Evolutionary conservation across 306 rosid genomes (phyloP).

Genomic region (Biancaea sappan): DNA sequence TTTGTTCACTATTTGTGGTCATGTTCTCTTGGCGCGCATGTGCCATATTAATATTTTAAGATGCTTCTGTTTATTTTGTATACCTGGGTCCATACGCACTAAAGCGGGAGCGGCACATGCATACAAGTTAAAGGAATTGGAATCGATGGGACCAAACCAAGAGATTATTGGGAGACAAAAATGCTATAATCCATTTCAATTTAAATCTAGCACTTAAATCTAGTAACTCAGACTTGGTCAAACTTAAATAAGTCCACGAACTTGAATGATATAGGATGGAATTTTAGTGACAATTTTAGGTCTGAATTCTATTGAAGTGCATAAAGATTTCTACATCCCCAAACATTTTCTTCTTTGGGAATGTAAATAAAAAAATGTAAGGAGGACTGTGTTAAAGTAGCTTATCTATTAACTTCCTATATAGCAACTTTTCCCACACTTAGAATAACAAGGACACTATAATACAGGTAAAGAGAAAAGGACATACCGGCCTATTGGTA

Average conservation of each 20-base stretch:
- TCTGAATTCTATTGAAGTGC: conserved; percentile 1
- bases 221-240: conserved; percentile 2
- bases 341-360: conserved; percentile 12
- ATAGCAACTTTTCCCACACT: conserved; percentile 1
- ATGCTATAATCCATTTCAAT: conserved; percentile 3
- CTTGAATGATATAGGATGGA: conserved; percentile 12
- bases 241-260: conserved; percentile 19
- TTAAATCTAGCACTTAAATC: too few relatives aligned
- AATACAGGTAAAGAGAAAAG: conserved; percentile 20
- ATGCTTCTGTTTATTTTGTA: conserved; percentile 34
- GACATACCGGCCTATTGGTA: conserved; percentile 51
- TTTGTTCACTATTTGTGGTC: conserved; percentile 27
- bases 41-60: conserved; percentile 29
- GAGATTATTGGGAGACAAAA: conserved; percentile 17
- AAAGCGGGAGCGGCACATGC: conserved; percentile 48
- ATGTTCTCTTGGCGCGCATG: conserved; percentile 19
- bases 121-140: conserved; percentile 34
- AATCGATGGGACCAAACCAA: conserved; percentile 18
- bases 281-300: conserved; percentile 11
- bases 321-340: conserved; percentile 9
- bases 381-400: neutral
- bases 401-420: neutral
- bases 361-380: conserved; percentile 7
- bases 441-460: neutral
- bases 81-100: conserved; percentile 35